Base-by-base conservation (phyloP, 306 rosid genomes). In the Dryas drummondii region DNA sequence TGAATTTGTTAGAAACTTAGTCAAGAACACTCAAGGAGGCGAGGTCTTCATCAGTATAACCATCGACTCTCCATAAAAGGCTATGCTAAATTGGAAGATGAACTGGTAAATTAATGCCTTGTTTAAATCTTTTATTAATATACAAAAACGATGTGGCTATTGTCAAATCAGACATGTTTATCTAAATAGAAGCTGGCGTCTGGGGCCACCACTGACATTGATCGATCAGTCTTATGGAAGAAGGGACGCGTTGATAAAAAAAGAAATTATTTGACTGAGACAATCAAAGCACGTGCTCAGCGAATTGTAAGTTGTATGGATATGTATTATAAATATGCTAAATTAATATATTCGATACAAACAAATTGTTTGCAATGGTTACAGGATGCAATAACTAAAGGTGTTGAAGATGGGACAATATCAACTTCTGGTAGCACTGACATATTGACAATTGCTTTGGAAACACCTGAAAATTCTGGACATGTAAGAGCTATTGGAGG, bases 401-500 rank as follows among this genome's bases (percentile, higher is more conserved):
- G 3, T 0, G 4, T 44, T 9, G 6, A 50, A 50, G 45, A 32
- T 12, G 47, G 48, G 42, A 69, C 26, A 10, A 9, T 69, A 44
- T n/a, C 59, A 9, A 15, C 15, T 6, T 4, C 4, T 19, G 73
- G 60, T 2, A 51, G 45, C 2, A 69, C 51, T 14, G 48, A 69
- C 14, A 37, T 51, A 50, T 52, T 69, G 47, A 69, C 46, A 11
- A 51, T 50, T 4, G 47, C 73, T 17, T 69, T 69, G 46, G 73
- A 14, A 9, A 69, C 60, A 26, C 47, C 73, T 27, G 48, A 69
- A 32, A 13, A 32, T 27, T 4, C 61, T 2, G 48, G 73, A 12
- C 61, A 27, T 26, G 60, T 69, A 11, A 14, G 73, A 37, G 73
- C 27, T 10, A 44, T 14, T 49, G 27, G 73, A 51, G 41, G 5